Evolutionary conservation across 352 stramenopile genomes (phyloP).

Genomic region (Pythium phragmiticola): DNA sequence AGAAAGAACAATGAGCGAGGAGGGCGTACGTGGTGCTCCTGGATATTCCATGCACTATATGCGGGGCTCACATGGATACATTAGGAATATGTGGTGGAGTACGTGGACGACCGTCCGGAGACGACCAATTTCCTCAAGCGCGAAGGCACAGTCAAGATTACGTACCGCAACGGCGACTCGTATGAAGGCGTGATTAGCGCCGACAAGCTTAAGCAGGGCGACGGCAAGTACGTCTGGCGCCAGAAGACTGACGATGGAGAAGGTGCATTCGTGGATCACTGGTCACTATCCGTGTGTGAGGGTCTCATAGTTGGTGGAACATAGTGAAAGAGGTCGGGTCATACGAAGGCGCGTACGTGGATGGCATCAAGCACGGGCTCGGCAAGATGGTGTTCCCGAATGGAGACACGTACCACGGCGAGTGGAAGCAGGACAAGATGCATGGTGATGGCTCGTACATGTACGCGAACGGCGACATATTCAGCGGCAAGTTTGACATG

Average conservation of each 20-base stretch:
- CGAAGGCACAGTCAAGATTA: constrained; percentile 84
- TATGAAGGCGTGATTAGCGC: constrained; percentile 87
- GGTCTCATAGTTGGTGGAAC: background rate
- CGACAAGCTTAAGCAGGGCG: constrained; percentile 80
- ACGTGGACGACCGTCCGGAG: constrained; percentile 86
- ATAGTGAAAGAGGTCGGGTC: constrained; percentile 66
- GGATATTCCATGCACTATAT: background rate
- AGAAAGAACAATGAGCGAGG: constrained; percentile 41
- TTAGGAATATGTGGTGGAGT: constrained; percentile 79
- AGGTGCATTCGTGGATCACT: constrained; percentile 3
- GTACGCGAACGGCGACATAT: constrained; percentile 92
- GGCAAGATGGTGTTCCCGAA: constrained; percentile 93
- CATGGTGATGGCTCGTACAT: constrained; percentile 89
- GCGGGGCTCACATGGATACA: background rate
- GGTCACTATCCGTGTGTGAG: background rate
- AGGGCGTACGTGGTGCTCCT: constrained; percentile 34
- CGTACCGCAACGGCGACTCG: constrained; percentile 89
- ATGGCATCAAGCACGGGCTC: constrained; percentile 80
- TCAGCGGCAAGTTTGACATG: constrained; percentile 77
- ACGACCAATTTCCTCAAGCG: constrained; percentile 84
- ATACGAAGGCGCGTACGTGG: constrained; percentile 87
- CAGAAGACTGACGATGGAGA: constrained; percentile 68
- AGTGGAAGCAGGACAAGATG: constrained; percentile 86
- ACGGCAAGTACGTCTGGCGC: constrained; percentile 89
- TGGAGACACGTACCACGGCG: constrained; percentile 87